Evolutionary conservation across 495 filamentous ascomycete genomes (phyloP).

Genomic region (Filosporella fistucella): DNA sequence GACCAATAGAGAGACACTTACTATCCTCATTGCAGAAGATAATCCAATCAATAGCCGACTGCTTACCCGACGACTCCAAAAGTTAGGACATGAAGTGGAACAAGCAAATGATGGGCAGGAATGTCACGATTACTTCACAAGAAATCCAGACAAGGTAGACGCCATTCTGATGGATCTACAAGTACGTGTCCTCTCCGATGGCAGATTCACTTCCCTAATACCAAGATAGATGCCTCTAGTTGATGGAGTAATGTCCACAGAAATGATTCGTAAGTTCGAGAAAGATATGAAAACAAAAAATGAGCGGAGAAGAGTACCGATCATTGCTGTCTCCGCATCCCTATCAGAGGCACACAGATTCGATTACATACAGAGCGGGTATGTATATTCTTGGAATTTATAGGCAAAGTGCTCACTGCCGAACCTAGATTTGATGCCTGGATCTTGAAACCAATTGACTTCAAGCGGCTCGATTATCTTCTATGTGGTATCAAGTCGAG

Average conservation of each 20-base stretch:
- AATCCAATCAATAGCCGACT: constrained; percentile 91
- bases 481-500: constrained; percentile 52
- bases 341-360: constrained; percentile 64
- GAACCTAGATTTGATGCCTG: constrained; percentile 42
- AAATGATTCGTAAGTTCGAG: constrained; percentile 76
- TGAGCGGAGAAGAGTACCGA: constrained; percentile 58
- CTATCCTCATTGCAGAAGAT: constrained; percentile 82
- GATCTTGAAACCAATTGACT: constrained; percentile 75
- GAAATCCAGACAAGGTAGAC: constrained; percentile 58
- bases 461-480: constrained; percentile 56
- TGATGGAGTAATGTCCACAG: constrained; percentile 74
- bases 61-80: constrained; percentile 74
- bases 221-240: constrained; percentile 72
- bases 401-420: neutral
- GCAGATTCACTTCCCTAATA: constrained; percentile 2
- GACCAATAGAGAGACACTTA: constrained; percentile 30
- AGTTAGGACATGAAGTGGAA: constrained; percentile 66
- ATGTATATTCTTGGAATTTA: neutral
- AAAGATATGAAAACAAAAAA: no score
- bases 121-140: constrained; percentile 65
- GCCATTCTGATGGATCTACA: constrained; percentile 95
- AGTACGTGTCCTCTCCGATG: constrained; percentile 45
- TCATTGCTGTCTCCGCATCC: constrained; percentile 89
- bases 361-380: constrained; percentile 71
- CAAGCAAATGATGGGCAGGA: constrained; percentile 85